phyloP scores from a whole-genome alignment of 192 early-diverging fungal genomes.

The Rhizophagus clarus region DNA sequence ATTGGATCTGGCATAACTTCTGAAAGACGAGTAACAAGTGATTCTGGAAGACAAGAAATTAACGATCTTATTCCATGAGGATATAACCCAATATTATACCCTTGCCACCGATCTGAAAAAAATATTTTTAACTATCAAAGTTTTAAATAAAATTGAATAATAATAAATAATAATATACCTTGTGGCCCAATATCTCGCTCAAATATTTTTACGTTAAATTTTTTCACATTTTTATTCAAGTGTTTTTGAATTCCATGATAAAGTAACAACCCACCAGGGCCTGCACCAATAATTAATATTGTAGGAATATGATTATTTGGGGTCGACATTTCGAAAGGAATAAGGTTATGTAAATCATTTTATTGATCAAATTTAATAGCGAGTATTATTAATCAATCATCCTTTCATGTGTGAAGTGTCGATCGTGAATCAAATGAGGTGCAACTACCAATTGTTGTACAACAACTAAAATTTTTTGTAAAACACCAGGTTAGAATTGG shows the following conservation, averaged over 20 bases:
- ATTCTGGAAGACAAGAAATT: not conserved
- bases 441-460: no score
- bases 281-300: conserved; percentile 21
- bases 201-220: conserved; percentile 26
- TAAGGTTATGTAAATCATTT: no score
- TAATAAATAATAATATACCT: not conserved
- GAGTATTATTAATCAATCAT: no score
- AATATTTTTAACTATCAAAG: not conserved
- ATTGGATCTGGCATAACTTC: conserved; percentile 9
- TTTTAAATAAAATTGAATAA: not conserved
- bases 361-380: no score
- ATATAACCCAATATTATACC: not conserved
- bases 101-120: conserved; percentile 17
- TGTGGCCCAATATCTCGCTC: conserved; percentile 9
- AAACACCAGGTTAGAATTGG: no score
- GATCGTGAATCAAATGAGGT: no score
- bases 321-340: no score
- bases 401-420: no score
- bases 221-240: not conserved
- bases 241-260: not conserved
- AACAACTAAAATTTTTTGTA: no score
- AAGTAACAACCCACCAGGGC: not conserved
- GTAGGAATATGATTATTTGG: not conserved
- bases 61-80: not conserved
- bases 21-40: not conserved